These are phyloP conservation scores for Leccinum subgranulosum DNA, from an alignment of 768 basidiomycete genomes.

Conservation along the genomic window DNA sequence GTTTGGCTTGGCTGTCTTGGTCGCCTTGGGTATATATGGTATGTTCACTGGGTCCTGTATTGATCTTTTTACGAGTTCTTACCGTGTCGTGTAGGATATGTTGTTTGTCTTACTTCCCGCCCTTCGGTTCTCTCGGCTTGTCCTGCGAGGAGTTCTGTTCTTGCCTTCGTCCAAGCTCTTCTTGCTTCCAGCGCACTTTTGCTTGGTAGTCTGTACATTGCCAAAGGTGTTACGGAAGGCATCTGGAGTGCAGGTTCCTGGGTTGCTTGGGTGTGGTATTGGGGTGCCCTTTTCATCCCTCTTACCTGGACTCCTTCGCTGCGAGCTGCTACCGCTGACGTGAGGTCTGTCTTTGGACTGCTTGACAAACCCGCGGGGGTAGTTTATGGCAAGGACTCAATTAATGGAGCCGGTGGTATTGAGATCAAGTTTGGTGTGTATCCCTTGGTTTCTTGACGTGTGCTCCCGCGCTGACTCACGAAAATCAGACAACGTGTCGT, in stretches of 20 bases:
- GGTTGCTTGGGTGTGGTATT: conserved; percentile 31
- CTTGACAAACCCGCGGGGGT: conserved; percentile 83
- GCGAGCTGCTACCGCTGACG: conserved; percentile 71
- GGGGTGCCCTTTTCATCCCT: conserved; percentile 34
- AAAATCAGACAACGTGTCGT: conserved; percentile 70
- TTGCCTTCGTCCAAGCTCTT: conserved; percentile 61
- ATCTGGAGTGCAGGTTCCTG: conserved; percentile 29
- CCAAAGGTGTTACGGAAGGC: conserved; percentile 26
- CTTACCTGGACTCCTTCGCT: conserved; percentile 40
- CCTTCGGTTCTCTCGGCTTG: conserved; percentile 8
- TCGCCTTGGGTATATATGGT: conserved; percentile 77
- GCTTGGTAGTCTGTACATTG: conserved; percentile 47
- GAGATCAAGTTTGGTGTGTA: conserved; percentile 83
- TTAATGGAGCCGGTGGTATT: conserved; percentile 68
- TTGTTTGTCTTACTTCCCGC: conserved; percentile 7
- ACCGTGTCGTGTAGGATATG: conserved; percentile 14
- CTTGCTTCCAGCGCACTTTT: conserved; percentile 82
- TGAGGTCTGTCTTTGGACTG: conserved; percentile 75
- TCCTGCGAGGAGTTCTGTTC: neutral
- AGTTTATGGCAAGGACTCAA: conserved; percentile 73
- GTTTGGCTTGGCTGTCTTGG: conserved; percentile 61
- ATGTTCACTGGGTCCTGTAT: conserved; percentile 14
- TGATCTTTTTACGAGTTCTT: neutral
- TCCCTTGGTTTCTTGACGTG: neutral
- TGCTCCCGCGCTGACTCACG: neutral